Evolutionary conservation across 73 alveolate genomes (phyloP), one percentile per base, ranked within the genome.

Genomic region (Uronychia binucleata): DNA sequence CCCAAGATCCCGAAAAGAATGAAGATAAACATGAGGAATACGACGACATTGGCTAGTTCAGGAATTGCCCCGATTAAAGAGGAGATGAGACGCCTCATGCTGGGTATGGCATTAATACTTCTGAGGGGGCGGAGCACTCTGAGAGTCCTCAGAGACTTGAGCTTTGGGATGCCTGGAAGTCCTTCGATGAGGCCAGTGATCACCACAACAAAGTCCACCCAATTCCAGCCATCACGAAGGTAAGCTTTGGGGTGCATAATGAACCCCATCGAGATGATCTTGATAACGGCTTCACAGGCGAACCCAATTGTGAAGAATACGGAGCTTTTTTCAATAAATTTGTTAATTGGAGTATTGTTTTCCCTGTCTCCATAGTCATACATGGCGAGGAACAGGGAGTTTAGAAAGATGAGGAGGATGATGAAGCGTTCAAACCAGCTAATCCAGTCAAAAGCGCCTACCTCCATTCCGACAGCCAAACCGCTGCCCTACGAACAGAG

Each of bases 141-240:
- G 33, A 83, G 74, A 11, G 34, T 60, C 30, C 90, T 83, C 27
- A 83, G 11, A 8, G 85, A 74, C 46, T 74, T 86, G 14, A 90
- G 58, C 25, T 80, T 86, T 13, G 81, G 75, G 13, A 77, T 75
- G 0, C 86, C 86, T 34, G 80, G 74, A 29, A 57, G 27, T 8
- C 13, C 30, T 46, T 58, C 82, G 14, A 89, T 28, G 14, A 93
- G 78, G 32, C 90, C 74, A 78, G 1, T 14, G 1, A 26, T 29
- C 13, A 82, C 67, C 14, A 67, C n/a, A 80, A 28, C 58, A 57
- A 11, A 93, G 77, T 93, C 98, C n/a, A 92, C 34, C 26, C 88
- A 59, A 74, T 93, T 93, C 98, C 98, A 93, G 25, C 91, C 88
- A 81, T 93, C 98, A 46, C 95, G 82, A 0, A 93, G 85, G 74